phyloP scores from a whole-genome alignment of 768 basidiomycete genomes.

The Panus rudis region DNA sequence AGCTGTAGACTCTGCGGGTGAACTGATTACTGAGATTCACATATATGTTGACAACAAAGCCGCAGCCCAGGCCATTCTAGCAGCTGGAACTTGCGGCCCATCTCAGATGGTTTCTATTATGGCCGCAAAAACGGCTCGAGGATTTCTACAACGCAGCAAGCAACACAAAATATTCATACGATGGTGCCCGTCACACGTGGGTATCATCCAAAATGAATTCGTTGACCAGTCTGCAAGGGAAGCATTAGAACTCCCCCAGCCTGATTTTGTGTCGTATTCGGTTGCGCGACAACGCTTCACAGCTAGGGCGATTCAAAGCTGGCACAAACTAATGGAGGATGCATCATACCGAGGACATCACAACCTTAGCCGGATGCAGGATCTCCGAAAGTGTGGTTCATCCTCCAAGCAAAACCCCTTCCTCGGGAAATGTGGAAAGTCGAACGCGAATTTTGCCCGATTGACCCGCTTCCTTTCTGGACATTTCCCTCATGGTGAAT shows the following conservation, averaged over 20 bases:
- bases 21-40: background rate
- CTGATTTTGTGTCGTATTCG: background rate
- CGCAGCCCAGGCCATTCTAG: background rate
- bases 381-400: background rate
- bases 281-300: slow-evolving; percentile 1
- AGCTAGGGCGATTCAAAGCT: background rate
- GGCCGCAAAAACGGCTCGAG: background rate
- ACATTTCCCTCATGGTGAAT: slow-evolving; percentile 7
- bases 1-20: background rate
- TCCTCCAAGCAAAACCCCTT: slow-evolving; percentile 4
- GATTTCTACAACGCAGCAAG: background rate
- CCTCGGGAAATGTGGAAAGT: background rate
- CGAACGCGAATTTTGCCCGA: background rate
- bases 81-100: background rate
- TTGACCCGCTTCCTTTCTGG: slow-evolving; percentile 3
- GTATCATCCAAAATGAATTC: background rate
- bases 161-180: background rate
- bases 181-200: slow-evolving; percentile 1
- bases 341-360: slow-evolving; percentile 3
- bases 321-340: slow-evolving; percentile 1
- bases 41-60: background rate
- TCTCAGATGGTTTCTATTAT: background rate
- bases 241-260: background rate
- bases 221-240: background rate
- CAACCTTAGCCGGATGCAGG: background rate